Conservation (phyloP, 2,329 filamentous ascomycete genomes). For the Xylaria digitata region DNA sequence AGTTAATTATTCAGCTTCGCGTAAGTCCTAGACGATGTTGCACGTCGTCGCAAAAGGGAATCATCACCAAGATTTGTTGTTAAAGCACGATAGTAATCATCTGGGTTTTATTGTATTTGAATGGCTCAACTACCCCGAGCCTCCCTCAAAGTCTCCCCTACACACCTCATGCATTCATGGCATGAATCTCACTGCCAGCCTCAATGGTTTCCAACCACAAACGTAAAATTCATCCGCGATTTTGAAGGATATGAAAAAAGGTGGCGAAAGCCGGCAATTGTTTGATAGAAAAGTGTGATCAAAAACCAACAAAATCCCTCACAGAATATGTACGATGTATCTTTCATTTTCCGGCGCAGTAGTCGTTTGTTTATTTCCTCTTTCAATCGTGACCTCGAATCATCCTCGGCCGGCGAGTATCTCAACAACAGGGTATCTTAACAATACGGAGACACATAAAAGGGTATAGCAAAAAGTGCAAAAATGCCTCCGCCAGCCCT, state of each 20-base stretch:
- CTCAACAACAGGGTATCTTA: conserved; percentile 46
- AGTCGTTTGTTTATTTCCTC: conserved; percentile 31
- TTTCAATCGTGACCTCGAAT: conserved; percentile 35
- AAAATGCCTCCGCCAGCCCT: conserved; percentile 35
- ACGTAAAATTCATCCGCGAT: conserved; percentile 31
- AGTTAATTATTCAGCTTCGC: neutral
- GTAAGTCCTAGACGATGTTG: neutral
- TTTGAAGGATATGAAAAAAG: conserved; percentile 37
- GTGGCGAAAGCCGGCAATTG: conserved; percentile 35
- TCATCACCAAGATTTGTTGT: neutral
- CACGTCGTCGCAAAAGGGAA: neutral
- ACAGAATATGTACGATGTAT: conserved; percentile 28
- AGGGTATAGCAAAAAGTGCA: conserved; percentile 26
- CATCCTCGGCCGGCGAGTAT: conserved; percentile 42
- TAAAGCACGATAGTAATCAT: neutral
- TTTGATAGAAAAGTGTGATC: conserved; percentile 33
- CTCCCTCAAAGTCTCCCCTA: conserved; percentile 24
- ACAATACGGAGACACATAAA: conserved; percentile 40
- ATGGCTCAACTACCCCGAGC: conserved; percentile 14
- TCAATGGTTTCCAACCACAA: conserved; percentile 27
- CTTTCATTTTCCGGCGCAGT: conserved; percentile 33
- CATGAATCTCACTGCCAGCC: conserved; percentile 25
- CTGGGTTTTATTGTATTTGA: conserved; percentile 10
- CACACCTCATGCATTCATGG: conserved; percentile 31
- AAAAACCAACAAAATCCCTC: conserved; percentile 40